Evolutionary conservation across 2,329 filamentous ascomycete species (phyloP), one percentile per base, ranked within the genome.

Genomic region (Neofusicoccum umdonicola): DNA sequence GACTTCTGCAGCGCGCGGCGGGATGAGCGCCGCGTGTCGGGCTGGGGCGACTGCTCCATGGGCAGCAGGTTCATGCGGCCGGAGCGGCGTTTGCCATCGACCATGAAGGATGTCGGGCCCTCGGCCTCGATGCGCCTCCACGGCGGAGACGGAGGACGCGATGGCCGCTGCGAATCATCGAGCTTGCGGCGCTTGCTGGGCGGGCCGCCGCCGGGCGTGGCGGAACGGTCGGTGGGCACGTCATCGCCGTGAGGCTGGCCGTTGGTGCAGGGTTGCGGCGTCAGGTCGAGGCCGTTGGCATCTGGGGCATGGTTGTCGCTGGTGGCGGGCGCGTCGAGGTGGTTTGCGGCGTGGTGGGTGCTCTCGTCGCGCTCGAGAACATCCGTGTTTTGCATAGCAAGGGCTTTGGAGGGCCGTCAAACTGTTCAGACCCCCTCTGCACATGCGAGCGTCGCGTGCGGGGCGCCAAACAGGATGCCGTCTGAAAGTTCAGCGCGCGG

Each of bases 121-220:
- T 96, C 91, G 45, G 90, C 92, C 66, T 85, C 85, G 67, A 91
- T 85, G 72, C 88, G 91, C 81, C 95, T 98, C 95, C 95, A 99
- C 22, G 95, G 95, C 69, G 95, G 95, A 68, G 94, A 98, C 66
- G 85, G 83, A 62, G 81, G 80, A 79, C 81, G 77, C 67, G 81
- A 75, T 66, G 77, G 68, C 63, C 60, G 35, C 12, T 71, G 68
- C 4, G 76, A 74, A 67, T 79, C 75, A 47, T 76, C 76, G 41
- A 80, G 75, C 74, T 87, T 87, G 67, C 87, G 88, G 74, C 89
- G 87, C 77, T 93, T 93, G 15, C 82, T 77, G 31, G 76, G 72
- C 35, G 76, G 71, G 70, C 72, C 68, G 7, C 65, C 68, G 54
- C 39, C 37, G 31, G 45, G 61, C 61, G 47, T 45, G 39, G 31